Evolutionary conservation across 2,329 filamentous ascomycete genomes (phyloP), one percentile per base, ranked within the genome.

Genomic region (Aspergillus ustus): DNA sequence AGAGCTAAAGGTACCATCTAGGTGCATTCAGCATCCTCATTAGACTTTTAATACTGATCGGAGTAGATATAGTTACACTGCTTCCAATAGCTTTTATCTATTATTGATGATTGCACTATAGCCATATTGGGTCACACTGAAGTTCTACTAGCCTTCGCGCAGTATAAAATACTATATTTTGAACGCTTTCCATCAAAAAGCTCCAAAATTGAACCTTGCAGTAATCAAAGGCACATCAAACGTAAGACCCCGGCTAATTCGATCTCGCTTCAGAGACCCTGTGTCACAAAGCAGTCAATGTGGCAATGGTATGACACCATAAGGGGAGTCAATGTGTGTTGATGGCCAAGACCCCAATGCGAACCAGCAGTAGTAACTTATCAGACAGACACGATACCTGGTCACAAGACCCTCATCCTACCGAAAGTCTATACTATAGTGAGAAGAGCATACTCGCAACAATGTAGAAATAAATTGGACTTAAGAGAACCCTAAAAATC

Each of bases 401-500:
- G 25, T 25, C 25, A 25, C 6, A 25, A 25, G 25, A 25, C 25
- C 6, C 25, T 3, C 25, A 25, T 25, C 25, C 25, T 25, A 5
- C 25, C 6, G 6, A 4, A 25, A 25, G 25, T 3, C 7, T 28
- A 6, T 22, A 48, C n/a, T 8, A 48, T 8, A 11, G 20, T 20
- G 13, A 15, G 22, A 20, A 4, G 7, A 37, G 19, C 19, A 56
- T 17, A 22, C 25, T 25, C 1, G 2, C 25, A 25, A 25, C 25
- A 43, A 7, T 28, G 50, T 31, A 28, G 28, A 57, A n/a, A 50
- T 49, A 57, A 29, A 37, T 40, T 50, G 15, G 22, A 57, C n/a
- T n/a, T 51, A 51, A 37, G 31, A 22, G 34, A 44, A 66, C 60
- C 55, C 34, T 40, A 66, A 59, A 61, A 66, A 60, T 67, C 65